These are phyloP conservation scores for Malus orientalis DNA, from an alignment of 306 rosid genomes.

Conservation along the genomic window DNA sequence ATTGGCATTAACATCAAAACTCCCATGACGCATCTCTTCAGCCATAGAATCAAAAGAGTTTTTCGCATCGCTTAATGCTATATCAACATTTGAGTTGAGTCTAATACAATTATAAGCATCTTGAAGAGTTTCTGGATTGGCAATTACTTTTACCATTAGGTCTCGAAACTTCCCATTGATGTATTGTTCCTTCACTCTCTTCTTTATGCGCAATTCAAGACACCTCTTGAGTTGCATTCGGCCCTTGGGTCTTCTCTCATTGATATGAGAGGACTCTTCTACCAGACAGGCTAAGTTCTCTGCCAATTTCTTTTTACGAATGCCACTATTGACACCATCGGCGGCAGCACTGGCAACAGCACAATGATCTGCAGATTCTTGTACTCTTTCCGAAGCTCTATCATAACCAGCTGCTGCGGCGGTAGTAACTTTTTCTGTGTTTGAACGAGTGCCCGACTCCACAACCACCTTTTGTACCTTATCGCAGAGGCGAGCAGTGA, in stretches of 20 bases:
- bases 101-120: slow-evolving; percentile 64
- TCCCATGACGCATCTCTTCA: slow-evolving; percentile 39
- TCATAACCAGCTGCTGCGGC: not conserved
- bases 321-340: slow-evolving; percentile 7
- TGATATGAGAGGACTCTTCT: slow-evolving; percentile 31
- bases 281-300: slow-evolving; percentile 57
- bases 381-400: slow-evolving; percentile 12
- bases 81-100: slow-evolving; percentile 52
- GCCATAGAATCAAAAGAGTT: slow-evolving; percentile 39
- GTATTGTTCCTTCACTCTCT: slow-evolving; percentile 64
- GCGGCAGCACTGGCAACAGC: slow-evolving; percentile 3
- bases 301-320: slow-evolving; percentile 38
- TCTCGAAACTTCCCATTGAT: slow-evolving; percentile 53
- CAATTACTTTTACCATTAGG: slow-evolving; percentile 57
- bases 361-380: slow-evolving; percentile 15
- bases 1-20: slow-evolving; percentile 48
- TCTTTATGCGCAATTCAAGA: slow-evolving; percentile 53
- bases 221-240: slow-evolving; percentile 64
- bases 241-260: slow-evolving; percentile 28
- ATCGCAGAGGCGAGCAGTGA: not conserved
- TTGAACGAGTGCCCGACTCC: not conserved
- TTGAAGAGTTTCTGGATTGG: slow-evolving; percentile 56
- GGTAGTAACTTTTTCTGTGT: not conserved
- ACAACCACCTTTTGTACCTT: not conserved
- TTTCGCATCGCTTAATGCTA: not conserved